Evolutionary conservation across 2,329 filamentous ascomycete species (phyloP).

Genomic region (Xylaria sp.): DNA sequence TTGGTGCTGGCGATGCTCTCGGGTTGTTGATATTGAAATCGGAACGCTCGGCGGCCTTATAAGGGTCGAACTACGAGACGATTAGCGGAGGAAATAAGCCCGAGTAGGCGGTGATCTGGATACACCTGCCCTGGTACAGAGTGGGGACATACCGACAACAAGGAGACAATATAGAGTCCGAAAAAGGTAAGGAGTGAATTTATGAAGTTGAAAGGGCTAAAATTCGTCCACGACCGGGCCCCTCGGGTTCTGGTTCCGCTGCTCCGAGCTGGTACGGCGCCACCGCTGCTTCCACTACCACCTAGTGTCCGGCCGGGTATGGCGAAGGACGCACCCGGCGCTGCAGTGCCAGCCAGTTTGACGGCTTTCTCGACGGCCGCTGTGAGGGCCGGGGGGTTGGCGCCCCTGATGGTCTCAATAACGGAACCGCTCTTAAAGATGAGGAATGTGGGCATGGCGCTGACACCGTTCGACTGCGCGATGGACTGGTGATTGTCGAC

Average conservation of each 20-base stretch:
- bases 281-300: constrained; percentile 43
- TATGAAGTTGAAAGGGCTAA: constrained; percentile 58
- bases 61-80: constrained; percentile 65
- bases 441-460: constrained; percentile 94
- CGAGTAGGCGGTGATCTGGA: not conserved
- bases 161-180: constrained; percentile 68
- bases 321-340: constrained; percentile 61
- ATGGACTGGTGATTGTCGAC: constrained; percentile 85
- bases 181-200: constrained; percentile 65
- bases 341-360: constrained; percentile 60
- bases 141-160: constrained; percentile 64
- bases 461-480: constrained; percentile 79
- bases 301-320: constrained; percentile 69
- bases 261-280: constrained; percentile 28
- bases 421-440: constrained; percentile 82
- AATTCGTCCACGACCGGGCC: constrained; percentile 40
- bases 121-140: not conserved
- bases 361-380: constrained; percentile 76
- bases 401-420: constrained; percentile 81
- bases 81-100: not conserved
- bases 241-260: constrained; percentile 39
- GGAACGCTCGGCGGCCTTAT: constrained; percentile 69
- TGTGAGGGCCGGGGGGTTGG: constrained; percentile 79
- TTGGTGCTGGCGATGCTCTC: constrained; percentile 41
- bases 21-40: constrained; percentile 65